These are phyloP conservation scores for Xanthoconium purpureum DNA, from an alignment of 768 basidiomycete genomes.

Conservation along the genomic window DNA sequence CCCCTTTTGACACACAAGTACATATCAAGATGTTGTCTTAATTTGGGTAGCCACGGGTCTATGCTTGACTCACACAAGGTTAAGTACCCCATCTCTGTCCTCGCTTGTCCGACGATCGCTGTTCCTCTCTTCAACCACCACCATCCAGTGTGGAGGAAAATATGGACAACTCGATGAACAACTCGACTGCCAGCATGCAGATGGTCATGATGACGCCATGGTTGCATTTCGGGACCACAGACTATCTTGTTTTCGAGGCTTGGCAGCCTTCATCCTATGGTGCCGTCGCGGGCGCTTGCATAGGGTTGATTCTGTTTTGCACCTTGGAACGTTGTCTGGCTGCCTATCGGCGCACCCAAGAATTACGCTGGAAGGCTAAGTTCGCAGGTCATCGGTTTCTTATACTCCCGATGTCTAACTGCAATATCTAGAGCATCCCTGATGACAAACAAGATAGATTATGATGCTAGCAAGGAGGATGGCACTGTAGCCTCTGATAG, in stretches of 20 bases:
- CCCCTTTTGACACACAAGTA: too few species aligned
- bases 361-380: constrained; percentile 59
- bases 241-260: constrained; percentile 61
- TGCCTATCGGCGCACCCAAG: constrained; percentile 51
- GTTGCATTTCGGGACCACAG: constrained; percentile 65
- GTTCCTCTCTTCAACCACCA: neutral
- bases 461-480: constrained; percentile 2
- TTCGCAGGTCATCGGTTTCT: constrained; percentile 26
- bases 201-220: constrained; percentile 56
- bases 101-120: neutral
- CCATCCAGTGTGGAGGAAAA: neutral
- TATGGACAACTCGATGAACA: neutral
- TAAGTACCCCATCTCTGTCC: too few species aligned
- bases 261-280: constrained; percentile 69
- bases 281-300: constrained; percentile 70
- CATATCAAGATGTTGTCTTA: too few species aligned
- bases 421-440: constrained; percentile 8
- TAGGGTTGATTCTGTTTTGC: constrained; percentile 65
- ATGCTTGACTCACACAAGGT: too few species aligned
- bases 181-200: constrained; percentile 11
- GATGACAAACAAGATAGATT: neutral
- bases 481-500: neutral
- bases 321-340: constrained; percentile 69
- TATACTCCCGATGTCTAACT: neutral
- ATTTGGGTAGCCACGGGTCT: too few species aligned